Percentiles rank a stretch among this genome's conserved stretches.
Conservation (phyloP, 768 basidiomycete genomes). For the Tylopilus sp. region DNA sequence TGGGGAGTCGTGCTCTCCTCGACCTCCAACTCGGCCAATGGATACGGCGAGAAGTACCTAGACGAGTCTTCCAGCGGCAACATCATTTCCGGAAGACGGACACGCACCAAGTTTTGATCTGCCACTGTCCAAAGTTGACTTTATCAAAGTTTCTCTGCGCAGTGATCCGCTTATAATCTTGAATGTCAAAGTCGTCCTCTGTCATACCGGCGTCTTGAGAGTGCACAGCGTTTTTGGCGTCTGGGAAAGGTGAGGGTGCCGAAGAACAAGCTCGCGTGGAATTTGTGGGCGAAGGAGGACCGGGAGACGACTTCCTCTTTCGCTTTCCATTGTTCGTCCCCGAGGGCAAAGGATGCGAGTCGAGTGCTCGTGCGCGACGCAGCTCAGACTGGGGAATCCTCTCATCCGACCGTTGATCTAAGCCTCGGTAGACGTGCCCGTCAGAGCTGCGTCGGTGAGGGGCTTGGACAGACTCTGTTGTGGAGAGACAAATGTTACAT, state of each 20-base stretch:
- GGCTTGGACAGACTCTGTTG: constrained; percentile 46
- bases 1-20: constrained; percentile 40
- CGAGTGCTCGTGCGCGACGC: constrained; percentile 25
- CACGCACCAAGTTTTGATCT: constrained; percentile 84
- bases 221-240: constrained; percentile 12
- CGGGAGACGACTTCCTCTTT: constrained; percentile 20
- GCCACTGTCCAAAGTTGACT: constrained; percentile 81
- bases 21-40: constrained; percentile 63
- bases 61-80: neutral
- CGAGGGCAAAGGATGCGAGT: constrained; percentile 14
- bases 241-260: constrained; percentile 7
- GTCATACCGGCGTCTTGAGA: constrained; percentile 41
- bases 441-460: constrained; percentile 42
- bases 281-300: constrained; percentile 15
- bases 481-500: constrained; percentile 3
- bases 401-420: constrained; percentile 72
- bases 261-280: constrained; percentile 26
- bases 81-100: neutral
- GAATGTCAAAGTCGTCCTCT: constrained; percentile 68
- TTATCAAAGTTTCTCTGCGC: constrained; percentile 81
- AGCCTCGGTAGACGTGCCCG: constrained; percentile 54
- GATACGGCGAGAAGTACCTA: constrained; percentile 96
- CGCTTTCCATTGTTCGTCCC: constrained; percentile 33
- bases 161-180: constrained; percentile 63
- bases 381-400: constrained; percentile 56